These are phyloP conservation scores for Chalciporus piperatus DNA, from an alignment of 768 basidiomycete species.

Conservation along the genomic window DNA sequence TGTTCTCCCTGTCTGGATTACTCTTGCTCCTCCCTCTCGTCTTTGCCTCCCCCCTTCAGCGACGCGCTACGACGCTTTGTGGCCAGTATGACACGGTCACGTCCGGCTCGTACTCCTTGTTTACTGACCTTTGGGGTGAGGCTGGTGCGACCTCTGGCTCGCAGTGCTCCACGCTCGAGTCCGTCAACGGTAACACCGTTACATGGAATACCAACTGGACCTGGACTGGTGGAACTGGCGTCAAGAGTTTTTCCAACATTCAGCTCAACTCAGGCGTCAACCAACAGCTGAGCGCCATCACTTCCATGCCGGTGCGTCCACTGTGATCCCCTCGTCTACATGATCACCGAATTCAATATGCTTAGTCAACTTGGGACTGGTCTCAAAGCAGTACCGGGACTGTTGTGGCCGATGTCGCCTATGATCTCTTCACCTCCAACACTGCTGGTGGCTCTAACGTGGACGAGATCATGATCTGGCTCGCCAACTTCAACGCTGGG, in stretches of 20 bases:
- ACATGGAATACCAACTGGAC: conserved; percentile 53
- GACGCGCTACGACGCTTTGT: conserved; percentile 16
- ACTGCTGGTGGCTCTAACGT: conserved; percentile 44
- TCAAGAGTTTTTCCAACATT: conserved; percentile 65
- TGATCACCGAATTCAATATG: not conserved
- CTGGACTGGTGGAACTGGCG: conserved; percentile 49
- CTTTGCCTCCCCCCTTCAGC: conserved; percentile 4
- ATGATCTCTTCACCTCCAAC: conserved; percentile 60
- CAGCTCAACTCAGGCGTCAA: conserved; percentile 50
- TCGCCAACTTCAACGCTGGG: conserved; percentile 53
- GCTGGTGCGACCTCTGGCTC: conserved; percentile 43
- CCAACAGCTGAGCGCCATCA: conserved; percentile 51
- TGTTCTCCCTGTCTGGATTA: conserved; percentile 13
- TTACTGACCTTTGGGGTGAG: conserved; percentile 47
- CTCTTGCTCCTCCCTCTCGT: conserved; percentile 23
- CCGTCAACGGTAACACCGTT: conserved; percentile 40
- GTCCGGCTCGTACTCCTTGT: conserved; percentile 46
- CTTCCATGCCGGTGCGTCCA: conserved; percentile 50
- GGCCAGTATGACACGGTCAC: conserved; percentile 53
- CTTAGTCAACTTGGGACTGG: conserved; percentile 57
- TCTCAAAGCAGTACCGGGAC: conserved; percentile 39
- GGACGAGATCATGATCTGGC: conserved; percentile 64
- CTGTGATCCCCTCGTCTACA: not conserved
- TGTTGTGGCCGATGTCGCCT: conserved; percentile 56
- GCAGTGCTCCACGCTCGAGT: conserved; percentile 48